Evolutionary conservation across 768 basidiomycete genomes (phyloP).

Genomic region (Wakefieldia striispora): DNA sequence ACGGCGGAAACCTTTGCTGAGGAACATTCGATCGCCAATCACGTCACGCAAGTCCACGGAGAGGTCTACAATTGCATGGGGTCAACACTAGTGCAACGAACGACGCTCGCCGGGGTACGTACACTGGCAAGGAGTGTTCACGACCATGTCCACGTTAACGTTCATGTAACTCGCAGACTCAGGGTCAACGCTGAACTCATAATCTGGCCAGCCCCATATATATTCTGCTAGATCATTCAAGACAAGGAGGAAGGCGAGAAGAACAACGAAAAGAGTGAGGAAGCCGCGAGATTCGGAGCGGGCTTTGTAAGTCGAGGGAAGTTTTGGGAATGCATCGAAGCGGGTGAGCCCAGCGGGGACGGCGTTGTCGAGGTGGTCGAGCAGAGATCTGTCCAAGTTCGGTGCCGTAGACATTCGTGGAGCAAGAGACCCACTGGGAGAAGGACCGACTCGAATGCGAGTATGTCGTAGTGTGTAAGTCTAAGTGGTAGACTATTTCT

Average conservation of each 20-base stretch:
- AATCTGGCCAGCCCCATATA: conserved; percentile 91
- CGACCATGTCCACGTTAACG: conserved; percentile 89
- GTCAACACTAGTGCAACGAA: not conserved
- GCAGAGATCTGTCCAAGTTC: conserved; percentile 34
- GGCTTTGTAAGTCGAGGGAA: conserved; percentile 76
- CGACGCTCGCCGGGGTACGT: conserved; percentile 35
- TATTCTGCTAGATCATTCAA: conserved; percentile 90
- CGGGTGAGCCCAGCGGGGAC: conserved; percentile 52
- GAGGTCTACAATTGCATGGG: conserved; percentile 49
- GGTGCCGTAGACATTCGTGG: conserved; percentile 12
- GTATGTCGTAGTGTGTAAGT: too few relatives aligned
- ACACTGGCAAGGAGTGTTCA: conserved; percentile 94
- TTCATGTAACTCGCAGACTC: conserved; percentile 61
- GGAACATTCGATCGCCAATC: conserved; percentile 86
- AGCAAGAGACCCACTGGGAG: not conserved
- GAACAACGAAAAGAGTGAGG: conserved; percentile 67
- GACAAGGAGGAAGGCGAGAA: conserved; percentile 70
- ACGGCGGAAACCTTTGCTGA: conserved; percentile 75
- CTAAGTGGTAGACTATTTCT: too few relatives aligned
- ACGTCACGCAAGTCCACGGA: conserved; percentile 90
- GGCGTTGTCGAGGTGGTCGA: conserved; percentile 62
- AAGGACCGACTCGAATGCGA: too few relatives aligned
- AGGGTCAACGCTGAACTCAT: conserved; percentile 83
- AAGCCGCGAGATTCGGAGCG: conserved; percentile 80
- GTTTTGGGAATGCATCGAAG: conserved; percentile 87